Percentiles rank a stretch among this genome's conserved stretches.
These are phyloP conservation scores for Hypoxylon fuscum DNA, from an alignment of 495 filamentous ascomycete genomes.

Conservation along the genomic window DNA sequence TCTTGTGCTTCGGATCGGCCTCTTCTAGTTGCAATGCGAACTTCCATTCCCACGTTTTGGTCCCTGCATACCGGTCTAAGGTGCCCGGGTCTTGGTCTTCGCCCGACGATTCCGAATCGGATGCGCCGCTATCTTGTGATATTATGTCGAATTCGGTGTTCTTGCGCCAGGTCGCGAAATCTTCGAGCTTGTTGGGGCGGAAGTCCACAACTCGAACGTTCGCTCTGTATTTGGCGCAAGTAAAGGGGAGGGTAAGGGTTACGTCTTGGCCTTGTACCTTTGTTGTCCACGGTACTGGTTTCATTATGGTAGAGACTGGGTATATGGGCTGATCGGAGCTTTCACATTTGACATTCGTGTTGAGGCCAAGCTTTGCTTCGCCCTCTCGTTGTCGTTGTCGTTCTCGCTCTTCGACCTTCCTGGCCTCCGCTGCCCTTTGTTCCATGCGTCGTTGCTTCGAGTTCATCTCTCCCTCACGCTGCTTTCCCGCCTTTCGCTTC, in stretches of 20 bases:
- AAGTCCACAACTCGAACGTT: slow-evolving; percentile 83
- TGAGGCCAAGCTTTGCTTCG: slow-evolving; percentile 38
- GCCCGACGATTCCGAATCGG: slow-evolving; percentile 45
- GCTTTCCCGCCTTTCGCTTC: slow-evolving; percentile 48
- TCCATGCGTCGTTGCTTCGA: slow-evolving; percentile 28
- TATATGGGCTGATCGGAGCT: slow-evolving; percentile 51
- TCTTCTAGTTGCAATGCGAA: slow-evolving; percentile 80
- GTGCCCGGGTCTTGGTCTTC: slow-evolving; percentile 39
- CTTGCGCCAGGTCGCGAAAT: slow-evolving; percentile 70
- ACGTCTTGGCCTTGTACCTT: slow-evolving; percentile 48
- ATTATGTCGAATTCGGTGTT: slow-evolving; percentile 57
- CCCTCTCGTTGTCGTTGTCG: slow-evolving; percentile 43
- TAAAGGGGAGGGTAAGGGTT: slow-evolving; percentile 67
- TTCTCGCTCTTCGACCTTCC: slow-evolving; percentile 47
- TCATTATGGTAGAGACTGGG: slow-evolving; percentile 60
- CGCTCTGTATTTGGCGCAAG: slow-evolving; percentile 74
- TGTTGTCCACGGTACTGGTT: slow-evolving; percentile 50
- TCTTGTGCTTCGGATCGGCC: slow-evolving; percentile 44
- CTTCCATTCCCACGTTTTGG: slow-evolving; percentile 75
- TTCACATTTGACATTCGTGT: slow-evolving; percentile 58
- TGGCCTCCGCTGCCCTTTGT: slow-evolving; percentile 18
- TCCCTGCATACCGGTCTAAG: slow-evolving; percentile 22
- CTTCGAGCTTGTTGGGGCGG: slow-evolving; percentile 72
- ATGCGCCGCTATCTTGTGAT: slow-evolving; percentile 51
- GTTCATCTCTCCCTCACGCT: slow-evolving; percentile 31